Evolutionary conservation across 169 alveolate genomes (phyloP), one percentile per base, ranked within the genome.

Genomic region (Nephromyces sp.): DNA sequence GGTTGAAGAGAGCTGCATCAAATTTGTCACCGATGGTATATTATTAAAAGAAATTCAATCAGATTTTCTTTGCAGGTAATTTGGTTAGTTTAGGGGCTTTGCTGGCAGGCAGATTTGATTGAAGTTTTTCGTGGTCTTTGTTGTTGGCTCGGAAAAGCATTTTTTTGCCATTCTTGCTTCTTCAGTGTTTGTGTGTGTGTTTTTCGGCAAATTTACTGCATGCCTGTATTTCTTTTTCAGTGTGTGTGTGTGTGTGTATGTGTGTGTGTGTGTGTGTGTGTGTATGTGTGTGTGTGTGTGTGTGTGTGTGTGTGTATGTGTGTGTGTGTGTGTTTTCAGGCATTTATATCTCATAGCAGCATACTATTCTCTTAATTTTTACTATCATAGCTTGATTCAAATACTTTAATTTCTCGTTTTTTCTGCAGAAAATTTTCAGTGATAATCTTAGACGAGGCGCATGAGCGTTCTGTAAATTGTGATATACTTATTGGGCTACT

Each of bases 11-110:
- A 74, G 80, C 77, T 77, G 84, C 62, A 71, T 77, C 77, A 81
- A 81, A 89, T 95, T 96, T 84, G 96, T 97, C 96, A 98, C 99
- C 27, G 99, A 98, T 84, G 99, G 99, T 33, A 94, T 97, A 27
- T 84, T 98, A 66, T 86, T 98, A 71, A 92, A 94, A 75, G 99
- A 97, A 77, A 75, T 78, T 3, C 88, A 83, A 33, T 66, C 72
- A 24, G 88, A 83, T 69, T 83, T 83, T 70, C 79, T 81, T 0
- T 31, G 33, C 34, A 68, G 72, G 83, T 77, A 33, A n/a, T 22
- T 8, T 8, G 15, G 51, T 62, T 8, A 15, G n/a, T n/a, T 8
- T 62, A 8, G 15, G 15, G 51, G 8, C 66, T 8, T 8, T 62
- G 33, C 8, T n/a, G 33, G 68, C 63, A 62, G 15, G 57, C 57